Base-by-base conservation (phyloP, 2,329 filamentous ascomycete species). In the Raffaelea deltoideospora region DNA sequence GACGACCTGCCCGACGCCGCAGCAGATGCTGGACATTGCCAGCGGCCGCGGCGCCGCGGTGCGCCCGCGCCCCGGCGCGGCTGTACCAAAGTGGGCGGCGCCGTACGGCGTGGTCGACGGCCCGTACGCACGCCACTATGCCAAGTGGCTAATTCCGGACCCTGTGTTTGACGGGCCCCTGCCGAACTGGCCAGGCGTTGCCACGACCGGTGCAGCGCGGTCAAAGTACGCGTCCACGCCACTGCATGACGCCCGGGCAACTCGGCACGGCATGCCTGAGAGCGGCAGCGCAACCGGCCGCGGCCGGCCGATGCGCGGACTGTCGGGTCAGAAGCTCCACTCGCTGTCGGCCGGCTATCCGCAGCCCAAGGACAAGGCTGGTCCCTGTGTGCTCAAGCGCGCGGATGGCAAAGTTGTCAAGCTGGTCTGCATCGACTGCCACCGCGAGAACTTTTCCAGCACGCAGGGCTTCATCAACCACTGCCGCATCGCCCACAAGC, bases 391-490 rank as follows among this genome's bases (percentile, higher is more conserved):
- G 45, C 68, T 94, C 53, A 87, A 85, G 59, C 79, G 86, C 48
- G 78, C 80, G 37, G 87, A 96, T 57, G 83, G 83, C 38, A 69
- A 83, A 51, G 76, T 79, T 45, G 88, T 96, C 45, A 92, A 93
- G 58, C 69, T 96, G 34, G 79, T 93, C 44, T 98, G 90, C 63
- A 60, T 82, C 41, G 81, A 90, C 55, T 96, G 90, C 57, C 70
- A 85, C 34, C 72, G 88, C 44, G 83, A 85, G 54, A 84, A 95
- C 55, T 96, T 96, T 52, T 87, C 81, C 38, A 96, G 87, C 60
- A 92, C 87, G 0, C 90, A 96, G 57, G 90, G 90, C n/a, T 96
- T 96, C 59, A 90, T 98, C 61, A 98, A 98, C 53, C 90, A 98
- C 54, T 96, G 88, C 54, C 85, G 90, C 39, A 96, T 98, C 49